phyloP scores from a whole-genome alignment of 2,329 filamentous ascomycete species.

The Periconia macrospinosa region DNA sequence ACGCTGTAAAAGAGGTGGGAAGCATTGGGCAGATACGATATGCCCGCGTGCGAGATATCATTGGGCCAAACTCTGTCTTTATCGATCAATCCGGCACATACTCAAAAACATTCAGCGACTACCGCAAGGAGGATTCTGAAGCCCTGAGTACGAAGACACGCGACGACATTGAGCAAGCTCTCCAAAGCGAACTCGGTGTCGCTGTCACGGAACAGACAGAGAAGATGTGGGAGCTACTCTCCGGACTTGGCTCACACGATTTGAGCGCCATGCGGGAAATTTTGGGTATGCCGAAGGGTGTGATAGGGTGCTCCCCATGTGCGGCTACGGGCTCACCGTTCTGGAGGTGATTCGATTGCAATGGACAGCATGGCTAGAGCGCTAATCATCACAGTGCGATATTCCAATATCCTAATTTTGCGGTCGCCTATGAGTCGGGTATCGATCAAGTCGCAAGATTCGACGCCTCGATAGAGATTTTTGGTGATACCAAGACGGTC shows the following conservation, averaged over 20 bases:
- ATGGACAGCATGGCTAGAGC: neutral
- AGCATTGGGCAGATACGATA: slow-evolving; percentile 58
- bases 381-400: slow-evolving; percentile 7
- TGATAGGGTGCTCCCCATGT: slow-evolving; percentile 32
- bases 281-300: slow-evolving; percentile 46
- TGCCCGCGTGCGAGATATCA: slow-evolving; percentile 54
- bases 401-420: slow-evolving; percentile 42
- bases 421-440: slow-evolving; percentile 61
- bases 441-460: slow-evolving; percentile 57
- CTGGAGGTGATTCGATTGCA: slow-evolving; percentile 2
- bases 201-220: slow-evolving; percentile 30
- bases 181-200: slow-evolving; percentile 21
- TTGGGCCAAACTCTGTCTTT: slow-evolving; percentile 57
- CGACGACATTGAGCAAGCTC: slow-evolving; percentile 37
- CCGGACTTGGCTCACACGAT: slow-evolving; percentile 57
- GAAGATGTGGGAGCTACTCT: slow-evolving; percentile 47
- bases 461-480: slow-evolving; percentile 58
- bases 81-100: slow-evolving; percentile 55
- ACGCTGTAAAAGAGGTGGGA: slow-evolving; percentile 58
- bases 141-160: slow-evolving; percentile 24
- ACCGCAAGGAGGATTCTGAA: slow-evolving; percentile 26
- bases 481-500: slow-evolving; percentile 57
- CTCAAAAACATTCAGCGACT: slow-evolving; percentile 49
- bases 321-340: slow-evolving; percentile 2
- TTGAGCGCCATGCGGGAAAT: slow-evolving; percentile 58